Evolutionary conservation across 2,329 filamentous ascomycete species (phyloP), one percentile per base, ranked within the genome.

Genomic region (Apiospora arundinis): DNA sequence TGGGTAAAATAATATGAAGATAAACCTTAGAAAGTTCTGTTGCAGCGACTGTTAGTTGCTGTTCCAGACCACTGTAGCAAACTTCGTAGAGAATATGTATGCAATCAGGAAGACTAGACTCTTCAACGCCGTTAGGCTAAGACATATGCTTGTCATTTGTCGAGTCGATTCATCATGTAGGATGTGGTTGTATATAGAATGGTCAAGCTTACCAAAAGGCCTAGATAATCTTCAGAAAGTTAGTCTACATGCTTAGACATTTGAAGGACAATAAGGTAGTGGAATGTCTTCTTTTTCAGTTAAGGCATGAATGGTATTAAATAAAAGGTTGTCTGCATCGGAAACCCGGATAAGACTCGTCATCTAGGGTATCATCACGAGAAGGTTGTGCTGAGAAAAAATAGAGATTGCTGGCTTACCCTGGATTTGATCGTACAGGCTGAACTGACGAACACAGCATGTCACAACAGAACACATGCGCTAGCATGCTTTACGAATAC

Each of bases 81-180:
- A 25, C 44, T 45, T 48, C 32, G 12, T 6, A 48, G 44, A 68
- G 42, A 44, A 48, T 68, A 44, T n/a, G 18, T 12, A n/a, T 14
- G 44, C 6, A 45, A 48, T 68, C 66, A 68, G 66, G 32, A 46
- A 65, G 67, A 79, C 78, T 78, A 77, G 78, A 79, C 77, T 89
- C 88, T 80, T 87, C 83, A 80, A 79, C 73, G 85, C 85, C 81
- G 81, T 81, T 74, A 85, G 87, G 90, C 94, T 97, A 92, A 88
- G 94, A 97, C 94, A 97, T 97, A 97, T 97, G 94, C 94, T 97
- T 97, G 94, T 97, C 94, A 90, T 91, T 92, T 83, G 86, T 89
- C 86, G 87, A 89, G 92, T 94, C 90, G 87, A 82, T 88, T 96
- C 93, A 96, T 96, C 94, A 96, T 90, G 79, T 77, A 83, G 82